phyloP scores from a whole-genome alignment of 2,329 filamentous ascomycete species.

The Fusarium armeniacum region DNA sequence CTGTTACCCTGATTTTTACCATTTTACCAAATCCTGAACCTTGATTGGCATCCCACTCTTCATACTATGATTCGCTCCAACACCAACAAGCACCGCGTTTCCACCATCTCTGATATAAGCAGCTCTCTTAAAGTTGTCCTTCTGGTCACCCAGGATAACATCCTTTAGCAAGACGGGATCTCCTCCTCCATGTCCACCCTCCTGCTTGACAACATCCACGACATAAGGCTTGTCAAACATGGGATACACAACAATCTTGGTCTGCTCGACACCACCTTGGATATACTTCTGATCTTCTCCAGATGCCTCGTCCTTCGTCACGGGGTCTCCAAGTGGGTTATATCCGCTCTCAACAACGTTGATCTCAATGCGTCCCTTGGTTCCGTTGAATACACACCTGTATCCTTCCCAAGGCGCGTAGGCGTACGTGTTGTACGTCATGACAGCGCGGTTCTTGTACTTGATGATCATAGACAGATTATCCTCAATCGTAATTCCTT shows the following conservation, averaged over 20 bases:
- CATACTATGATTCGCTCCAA: constrained; percentile 71
- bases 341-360: constrained; percentile 74
- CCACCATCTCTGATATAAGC: constrained; percentile 72
- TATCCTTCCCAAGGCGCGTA: constrained; percentile 75
- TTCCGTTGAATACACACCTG: constrained; percentile 70
- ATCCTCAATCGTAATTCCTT: constrained; percentile 75
- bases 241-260: constrained; percentile 64
- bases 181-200: constrained; percentile 72
- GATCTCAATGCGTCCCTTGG: constrained; percentile 69
- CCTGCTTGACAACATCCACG: constrained; percentile 65
- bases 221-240: constrained; percentile 70
- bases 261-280: constrained; percentile 52
- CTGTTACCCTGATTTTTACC: constrained; percentile 7
- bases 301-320: constrained; percentile 58
- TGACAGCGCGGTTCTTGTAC: constrained; percentile 68
- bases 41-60: constrained; percentile 43
- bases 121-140: constrained; percentile 65
- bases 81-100: constrained; percentile 70
- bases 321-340: constrained; percentile 68
- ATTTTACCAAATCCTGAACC: constrained; percentile 42
- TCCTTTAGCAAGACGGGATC: constrained; percentile 67
- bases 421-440: constrained; percentile 71
- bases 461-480: constrained; percentile 71
- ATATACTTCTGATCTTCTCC: constrained; percentile 53
- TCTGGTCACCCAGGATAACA: constrained; percentile 66